Evolutionary conservation across 371 early-diverging fungal species (phyloP).

Genomic region (Smittium mucronatum): DNA sequence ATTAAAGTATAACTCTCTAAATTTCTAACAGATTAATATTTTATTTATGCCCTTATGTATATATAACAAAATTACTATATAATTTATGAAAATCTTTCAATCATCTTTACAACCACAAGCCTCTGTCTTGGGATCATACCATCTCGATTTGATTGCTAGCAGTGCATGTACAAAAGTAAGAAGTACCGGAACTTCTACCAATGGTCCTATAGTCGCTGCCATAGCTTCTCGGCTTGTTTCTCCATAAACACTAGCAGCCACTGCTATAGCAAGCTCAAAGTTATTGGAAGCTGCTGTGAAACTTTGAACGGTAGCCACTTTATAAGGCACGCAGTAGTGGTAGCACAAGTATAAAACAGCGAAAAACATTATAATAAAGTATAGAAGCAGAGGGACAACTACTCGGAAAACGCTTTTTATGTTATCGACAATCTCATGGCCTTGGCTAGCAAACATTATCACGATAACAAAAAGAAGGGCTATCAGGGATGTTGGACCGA

Average conservation of each 20-base stretch:
- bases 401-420: slow-evolving; percentile 51
- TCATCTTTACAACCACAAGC: too few relatives aligned
- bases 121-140: too few relatives aligned
- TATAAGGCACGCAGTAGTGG: slow-evolving; percentile 34
- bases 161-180: slow-evolving; percentile 34
- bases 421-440: slow-evolving; percentile 44
- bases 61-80: too few relatives aligned
- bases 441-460: slow-evolving; percentile 65
- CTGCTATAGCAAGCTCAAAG: slow-evolving; percentile 66
- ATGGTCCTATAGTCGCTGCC: slow-evolving; percentile 56
- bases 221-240: slow-evolving; percentile 49
- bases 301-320: slow-evolving; percentile 41
- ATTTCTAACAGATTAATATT: too few relatives aligned
- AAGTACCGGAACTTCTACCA: slow-evolving; percentile 62
- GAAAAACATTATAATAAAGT: slow-evolving; percentile 47
- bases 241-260: slow-evolving; percentile 55
- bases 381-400: slow-evolving; percentile 51
- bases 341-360: slow-evolving; percentile 34
- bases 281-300: slow-evolving; percentile 64
- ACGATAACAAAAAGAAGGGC: slow-evolving; percentile 54
- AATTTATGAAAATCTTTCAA: too few relatives aligned
- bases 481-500: slow-evolving; percentile 43
- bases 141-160: neutral
- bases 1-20: too few relatives aligned
- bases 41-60: too few relatives aligned